Evolutionary conservation across 176 grass and related monocot genomes (phyloP), one percentile per base, ranked within the genome.

Genomic region (Ampelocalamus luodianensis): DNA sequence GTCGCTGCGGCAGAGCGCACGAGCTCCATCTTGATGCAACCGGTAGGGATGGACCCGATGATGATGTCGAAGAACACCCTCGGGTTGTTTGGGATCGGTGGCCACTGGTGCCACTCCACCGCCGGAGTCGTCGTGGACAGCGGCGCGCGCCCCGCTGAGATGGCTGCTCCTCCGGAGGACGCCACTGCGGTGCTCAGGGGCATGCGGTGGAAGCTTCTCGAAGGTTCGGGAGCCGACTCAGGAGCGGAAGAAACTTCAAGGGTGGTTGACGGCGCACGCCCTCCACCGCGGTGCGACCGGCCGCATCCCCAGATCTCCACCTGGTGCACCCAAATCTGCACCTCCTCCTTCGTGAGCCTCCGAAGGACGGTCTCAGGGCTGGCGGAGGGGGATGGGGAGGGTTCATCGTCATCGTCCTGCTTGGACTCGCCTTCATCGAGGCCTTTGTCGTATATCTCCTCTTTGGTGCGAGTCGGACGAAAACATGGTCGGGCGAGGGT

Each of bases 1-100:
- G 90, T 90, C n/a, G 77, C 77, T 8, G 85, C 83, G 9, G 92
- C 92, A 16, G 87, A 88, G 67, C 89, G 89, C 9, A 94, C 60
- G 62, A 97, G 92, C 74, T 97, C 94, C 37, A 98, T 98, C 93
- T 98, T 98, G 91, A 98, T 93, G 70, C 91, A 93, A 9, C 89
- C 93, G 11, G 96, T 93, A 15, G 96, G 91, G 77, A 98, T 95
- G 85, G 93, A 93, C 4, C 96, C 93, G 64, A 98, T 98, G 60
- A 93, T 98, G 20, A 98, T 91, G 67, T 98, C 93, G 86, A 98
- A 98, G 93, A 98, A 98, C 27, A 98, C 93, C 60, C 93, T 83
- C 37, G 93, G 93, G 79, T 95, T 98, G 83, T 98, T 98, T 38
- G 93, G 87, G 89, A 93, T 95, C 22, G 85, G 85, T 50, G 91